These are phyloP conservation scores for Gossypioides kirkii DNA, from an alignment of 345 rosid genomes.

Conservation along the genomic window DNA sequence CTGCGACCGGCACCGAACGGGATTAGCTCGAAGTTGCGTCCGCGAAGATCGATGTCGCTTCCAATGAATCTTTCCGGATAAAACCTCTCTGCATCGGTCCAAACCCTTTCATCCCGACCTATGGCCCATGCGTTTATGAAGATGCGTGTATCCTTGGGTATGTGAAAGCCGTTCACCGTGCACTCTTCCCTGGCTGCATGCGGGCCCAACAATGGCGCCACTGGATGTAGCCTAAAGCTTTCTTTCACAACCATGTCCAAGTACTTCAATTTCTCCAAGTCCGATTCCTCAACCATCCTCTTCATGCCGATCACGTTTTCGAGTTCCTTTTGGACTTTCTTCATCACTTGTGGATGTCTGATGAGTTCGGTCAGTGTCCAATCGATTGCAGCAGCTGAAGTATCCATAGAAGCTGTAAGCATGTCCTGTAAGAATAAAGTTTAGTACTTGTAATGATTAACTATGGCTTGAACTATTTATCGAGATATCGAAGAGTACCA, in stretches of 20 bases:
- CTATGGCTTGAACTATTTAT: not conserved
- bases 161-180: not conserved
- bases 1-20: not conserved
- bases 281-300: not conserved
- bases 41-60: not conserved
- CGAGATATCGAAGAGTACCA: not conserved
- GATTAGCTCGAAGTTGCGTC: not conserved
- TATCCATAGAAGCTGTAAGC: not conserved
- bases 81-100: not conserved
- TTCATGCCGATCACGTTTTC: not conserved
- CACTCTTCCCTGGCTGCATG: not conserved
- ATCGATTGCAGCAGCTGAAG: conserved; percentile 28
- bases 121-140: not conserved
- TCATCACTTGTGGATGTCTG: conserved; percentile 27
- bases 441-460: not conserved
- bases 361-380: conserved; percentile 32
- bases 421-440: not conserved
- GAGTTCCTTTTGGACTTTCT: conserved; percentile 19
- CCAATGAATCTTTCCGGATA: not conserved
- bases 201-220: not conserved
- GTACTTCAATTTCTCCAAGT: not conserved
- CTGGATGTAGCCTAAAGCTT: not conserved
- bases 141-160: not conserved
- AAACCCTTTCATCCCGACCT: not conserved
- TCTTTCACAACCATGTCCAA: not conserved